A percentile compares a stretch with the other conserved stretches of the same genome.
Evolutionary conservation across 2,329 filamentous ascomycete species (phyloP).

Genomic region (Fusarium nurragi): DNA sequence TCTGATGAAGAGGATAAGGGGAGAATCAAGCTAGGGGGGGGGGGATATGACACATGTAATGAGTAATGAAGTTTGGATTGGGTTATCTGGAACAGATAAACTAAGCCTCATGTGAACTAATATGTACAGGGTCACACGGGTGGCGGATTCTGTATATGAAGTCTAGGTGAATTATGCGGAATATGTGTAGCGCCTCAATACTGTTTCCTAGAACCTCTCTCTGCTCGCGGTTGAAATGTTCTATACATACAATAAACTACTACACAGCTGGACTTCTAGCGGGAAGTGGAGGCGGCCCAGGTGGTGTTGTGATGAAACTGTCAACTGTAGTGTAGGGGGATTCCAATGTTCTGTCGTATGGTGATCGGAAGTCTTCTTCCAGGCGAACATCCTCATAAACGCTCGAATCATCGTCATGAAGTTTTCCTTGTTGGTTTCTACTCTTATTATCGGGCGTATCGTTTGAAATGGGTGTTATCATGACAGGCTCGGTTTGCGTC

Average conservation of each 20-base stretch:
- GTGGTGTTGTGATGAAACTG: slow-evolving; percentile 7
- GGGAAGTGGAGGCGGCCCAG: slow-evolving; percentile 19
- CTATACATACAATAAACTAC: not conserved
- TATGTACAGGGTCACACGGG: too few species aligned
- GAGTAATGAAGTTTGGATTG: not conserved
- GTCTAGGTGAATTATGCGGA: too few species aligned
- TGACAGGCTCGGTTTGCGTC: slow-evolving; percentile 43
- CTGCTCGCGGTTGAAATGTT: not conserved
- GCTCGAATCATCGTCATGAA: slow-evolving; percentile 10
- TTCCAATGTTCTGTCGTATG: slow-evolving; percentile 1
- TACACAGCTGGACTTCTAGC: slow-evolving; percentile 8
- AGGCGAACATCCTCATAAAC: slow-evolving; percentile 26
- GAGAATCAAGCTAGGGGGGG: not conserved
- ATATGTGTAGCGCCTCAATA: too few species aligned
- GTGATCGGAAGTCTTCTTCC: not conserved
- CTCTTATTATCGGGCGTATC: slow-evolving; percentile 4
- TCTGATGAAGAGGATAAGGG: not conserved
- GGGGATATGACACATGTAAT: not conserved
- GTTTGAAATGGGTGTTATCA: slow-evolving; percentile 15
- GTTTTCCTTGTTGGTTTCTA: not conserved
- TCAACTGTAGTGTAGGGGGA: not conserved
- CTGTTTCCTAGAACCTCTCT: too few species aligned
- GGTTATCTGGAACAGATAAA: not conserved
- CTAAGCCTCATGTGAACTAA: too few species aligned
- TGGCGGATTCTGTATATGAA: too few species aligned